Conservation (phyloP, 768 basidiomycete genomes). For the Mycena alexandri region DNA sequence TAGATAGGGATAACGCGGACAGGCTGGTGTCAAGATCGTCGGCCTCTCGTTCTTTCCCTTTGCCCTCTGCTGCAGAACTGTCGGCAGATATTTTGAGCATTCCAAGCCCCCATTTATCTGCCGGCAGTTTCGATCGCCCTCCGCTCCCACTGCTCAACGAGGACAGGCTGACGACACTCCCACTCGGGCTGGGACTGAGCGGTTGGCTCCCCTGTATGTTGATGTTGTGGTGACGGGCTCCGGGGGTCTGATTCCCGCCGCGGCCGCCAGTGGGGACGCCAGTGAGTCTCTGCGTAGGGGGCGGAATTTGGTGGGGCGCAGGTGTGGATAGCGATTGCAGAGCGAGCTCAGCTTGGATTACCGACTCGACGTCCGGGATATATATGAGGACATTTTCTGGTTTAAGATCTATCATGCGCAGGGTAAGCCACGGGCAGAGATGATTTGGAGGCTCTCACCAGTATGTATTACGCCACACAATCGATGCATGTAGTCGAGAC, state of each 20-base stretch:
- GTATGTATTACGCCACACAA: slow-evolving; percentile 98
- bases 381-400: slow-evolving; percentile 98
- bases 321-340: slow-evolving; percentile 44
- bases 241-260: slow-evolving; percentile 95
- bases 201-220: slow-evolving; percentile 93
- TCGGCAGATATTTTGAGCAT: slow-evolving; percentile 89
- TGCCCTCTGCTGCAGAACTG: slow-evolving; percentile 17
- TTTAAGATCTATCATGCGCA: slow-evolving; percentile 78
- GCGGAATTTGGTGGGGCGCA: slow-evolving; percentile 29
- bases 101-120: slow-evolving; percentile 91
- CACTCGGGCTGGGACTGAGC: slow-evolving; percentile 50
- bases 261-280: slow-evolving; percentile 95
- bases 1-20: slow-evolving; percentile 22
- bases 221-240: slow-evolving; percentile 57
- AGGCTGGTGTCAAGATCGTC: slow-evolving; percentile 23
- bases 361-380: slow-evolving; percentile 95
- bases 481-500: slow-evolving; percentile 97
- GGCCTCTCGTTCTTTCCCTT: slow-evolving; percentile 46
- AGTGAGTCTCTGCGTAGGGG: slow-evolving; percentile 66
- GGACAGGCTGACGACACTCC: slow-evolving; percentile 64
- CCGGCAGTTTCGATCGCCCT: slow-evolving; percentile 22
- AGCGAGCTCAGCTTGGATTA: slow-evolving; percentile 87
- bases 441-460: slow-evolving; percentile 54
- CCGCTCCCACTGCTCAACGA: slow-evolving; percentile 15
- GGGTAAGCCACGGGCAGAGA: slow-evolving; percentile 20